Base-by-base conservation (phyloP, 1,139 yeast species). In the Lizanozyma gosingica region DNA sequence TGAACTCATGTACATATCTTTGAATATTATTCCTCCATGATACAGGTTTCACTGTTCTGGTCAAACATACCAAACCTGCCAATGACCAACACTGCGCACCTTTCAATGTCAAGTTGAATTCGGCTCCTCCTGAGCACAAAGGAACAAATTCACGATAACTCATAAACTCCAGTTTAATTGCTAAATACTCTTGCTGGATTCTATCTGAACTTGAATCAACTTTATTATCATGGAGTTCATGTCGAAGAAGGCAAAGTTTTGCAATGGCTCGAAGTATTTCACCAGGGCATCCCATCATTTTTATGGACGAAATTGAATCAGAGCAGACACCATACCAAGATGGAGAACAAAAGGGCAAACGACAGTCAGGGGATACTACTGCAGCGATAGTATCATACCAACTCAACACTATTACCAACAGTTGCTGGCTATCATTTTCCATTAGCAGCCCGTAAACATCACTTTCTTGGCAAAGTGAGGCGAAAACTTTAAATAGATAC, bases 351-450 rank as follows among this genome's bases (percentile, higher is more conserved):
- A 57, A 73, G 0, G 80, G 80, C 18, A 70, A 47, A 16, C 80
- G 54, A 45, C 73, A 73, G 52, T 74, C 80, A 0, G 79, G 75
- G 1, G 78, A 70, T 1, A 70, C 73, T n/a, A 74, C 57, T 1
- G 80, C 76, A 34, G 73, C 56, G 2, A 74, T 71, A 0, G 80
- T 74, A 48, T 75, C 80, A 51, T 71, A 74, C 80, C 80, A 74
- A 1, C 78, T 67, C 4, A 75, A 50, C 14, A 71, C 75, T 11
- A 71, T 64, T 34, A 74, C 50, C 0, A 64, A 53, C 3, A 73
- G 68, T 17, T 69, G 62, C 46, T 72, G 75, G 45, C 70, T 72
- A 18, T 71, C 73, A 37, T 62, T 65, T 15, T 63, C 63, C 47
- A 67, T 47, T 29, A 60, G 49, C n/a, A 52, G 43, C 18, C 47